Percentiles rank a stretch among this genome's conserved stretches.
These are phyloP conservation scores for Suillus decipiens DNA, from an alignment of 768 basidiomycete species.

Conservation along the genomic window DNA sequence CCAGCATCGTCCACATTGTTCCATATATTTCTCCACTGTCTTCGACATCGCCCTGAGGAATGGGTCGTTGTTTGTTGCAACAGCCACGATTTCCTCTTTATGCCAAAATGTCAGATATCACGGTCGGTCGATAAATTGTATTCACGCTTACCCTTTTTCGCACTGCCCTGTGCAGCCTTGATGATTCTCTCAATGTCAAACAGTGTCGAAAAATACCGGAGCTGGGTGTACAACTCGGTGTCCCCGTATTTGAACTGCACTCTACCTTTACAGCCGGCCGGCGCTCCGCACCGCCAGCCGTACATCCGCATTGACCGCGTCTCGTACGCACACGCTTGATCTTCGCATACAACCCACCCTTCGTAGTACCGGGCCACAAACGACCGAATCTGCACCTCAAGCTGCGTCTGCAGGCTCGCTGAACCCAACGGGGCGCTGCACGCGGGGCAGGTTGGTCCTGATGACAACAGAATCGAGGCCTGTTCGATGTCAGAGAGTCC, in stretches of 20 bases:
- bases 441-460: slow-evolving; percentile 70
- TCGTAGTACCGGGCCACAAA: slow-evolving; percentile 85
- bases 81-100: slow-evolving; percentile 56
- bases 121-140: neutral
- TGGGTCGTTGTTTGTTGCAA: slow-evolving; percentile 49
- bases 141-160: slow-evolving; percentile 38
- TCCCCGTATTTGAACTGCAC: slow-evolving; percentile 70
- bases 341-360: slow-evolving; percentile 86
- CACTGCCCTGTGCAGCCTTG: slow-evolving; percentile 49
- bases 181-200: slow-evolving; percentile 73
- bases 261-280: slow-evolving; percentile 15
- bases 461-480: slow-evolving; percentile 64
- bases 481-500: slow-evolving; percentile 29
- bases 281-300: slow-evolving; percentile 74
- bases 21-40: slow-evolving; percentile 78
- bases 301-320: slow-evolving; percentile 96
- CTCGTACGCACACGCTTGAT: slow-evolving; percentile 76
- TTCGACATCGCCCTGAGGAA: slow-evolving; percentile 54
- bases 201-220: slow-evolving; percentile 78
- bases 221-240: slow-evolving; percentile 82
- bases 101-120: slow-evolving; percentile 1
- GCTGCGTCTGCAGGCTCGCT: slow-evolving; percentile 76
- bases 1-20: slow-evolving; percentile 87
- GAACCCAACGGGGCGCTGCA: slow-evolving; percentile 56
- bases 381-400: slow-evolving; percentile 82